These are phyloP conservation scores for Voacanga thouarsii DNA, from an alignment of 257 asterid species.

Conservation along the genomic window DNA sequence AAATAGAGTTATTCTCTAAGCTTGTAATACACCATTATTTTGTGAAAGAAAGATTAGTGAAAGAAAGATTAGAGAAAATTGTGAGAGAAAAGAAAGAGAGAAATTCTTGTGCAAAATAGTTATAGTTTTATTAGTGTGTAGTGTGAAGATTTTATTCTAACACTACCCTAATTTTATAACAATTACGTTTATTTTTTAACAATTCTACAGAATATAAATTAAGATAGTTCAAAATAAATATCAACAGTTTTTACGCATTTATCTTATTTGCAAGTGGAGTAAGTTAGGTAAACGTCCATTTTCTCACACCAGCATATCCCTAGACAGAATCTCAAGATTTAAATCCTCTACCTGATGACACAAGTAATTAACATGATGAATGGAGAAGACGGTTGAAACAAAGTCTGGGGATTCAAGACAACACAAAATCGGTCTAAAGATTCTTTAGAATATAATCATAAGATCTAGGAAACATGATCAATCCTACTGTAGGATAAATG, in stretches of 20 bases:
- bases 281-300: slow-evolving; percentile 9
- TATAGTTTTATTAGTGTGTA: no score
- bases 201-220: background rate
- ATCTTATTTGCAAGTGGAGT: slow-evolving; percentile 3
- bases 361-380: background rate
- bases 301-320: background rate
- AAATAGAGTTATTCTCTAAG: no score
- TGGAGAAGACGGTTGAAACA: background rate
- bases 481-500: background rate
- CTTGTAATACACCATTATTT: no score
- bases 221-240: background rate
- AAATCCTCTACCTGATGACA: background rate
- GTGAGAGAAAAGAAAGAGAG: no score
- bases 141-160: no score
- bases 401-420: background rate
- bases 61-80: no score
- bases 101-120: no score
- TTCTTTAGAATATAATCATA: background rate
- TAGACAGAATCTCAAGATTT: background rate
- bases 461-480: background rate
- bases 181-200: background rate
- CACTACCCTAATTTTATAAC: no score
- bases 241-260: background rate
- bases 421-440: background rate
- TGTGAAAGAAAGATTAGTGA: no score